These are phyloP conservation scores for Gossypium mustelinum DNA, from an alignment of 345 rosid genomes.

Conservation along the genomic window DNA sequence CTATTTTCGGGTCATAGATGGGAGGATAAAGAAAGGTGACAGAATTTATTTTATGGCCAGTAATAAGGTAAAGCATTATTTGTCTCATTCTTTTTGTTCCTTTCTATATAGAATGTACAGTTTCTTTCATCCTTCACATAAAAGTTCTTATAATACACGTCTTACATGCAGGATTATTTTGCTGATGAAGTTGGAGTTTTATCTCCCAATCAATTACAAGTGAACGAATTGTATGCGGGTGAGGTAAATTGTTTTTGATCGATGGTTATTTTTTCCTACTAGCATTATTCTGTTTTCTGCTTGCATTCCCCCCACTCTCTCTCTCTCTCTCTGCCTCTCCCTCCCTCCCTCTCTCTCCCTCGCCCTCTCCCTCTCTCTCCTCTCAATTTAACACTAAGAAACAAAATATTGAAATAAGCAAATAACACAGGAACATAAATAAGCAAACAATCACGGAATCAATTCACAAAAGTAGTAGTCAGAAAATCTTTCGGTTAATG, in stretches of 20 bases:
- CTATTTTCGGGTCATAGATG: slow-evolving; percentile 93
- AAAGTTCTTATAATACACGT: slow-evolving; percentile 10
- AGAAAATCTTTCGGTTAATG: no score
- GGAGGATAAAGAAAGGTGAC: slow-evolving; percentile 90
- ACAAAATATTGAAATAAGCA: no score
- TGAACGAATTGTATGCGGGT: slow-evolving; percentile 83
- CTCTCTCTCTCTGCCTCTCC: not conserved
- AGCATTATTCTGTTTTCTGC: not conserved
- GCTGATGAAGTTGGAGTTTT: slow-evolving; percentile 96
- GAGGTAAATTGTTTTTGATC: slow-evolving; percentile 59
- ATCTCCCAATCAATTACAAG: slow-evolving; percentile 92
- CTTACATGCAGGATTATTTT: slow-evolving; percentile 61
- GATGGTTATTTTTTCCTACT: not conserved
- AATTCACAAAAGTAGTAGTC: no score
- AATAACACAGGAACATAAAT: no score
- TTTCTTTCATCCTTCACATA: not conserved
- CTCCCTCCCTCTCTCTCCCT: no score
- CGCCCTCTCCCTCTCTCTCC: no score
- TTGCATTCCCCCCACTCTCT: not conserved
- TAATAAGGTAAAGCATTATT: slow-evolving; percentile 48
- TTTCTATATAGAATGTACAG: not conserved
- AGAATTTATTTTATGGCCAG: slow-evolving; percentile 92
- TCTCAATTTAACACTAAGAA: no score
- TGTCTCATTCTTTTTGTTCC: not conserved
- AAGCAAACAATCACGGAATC: no score